Base-by-base conservation (phyloP, 768 basidiomycete genomes). In the Mycena polygramma region DNA sequence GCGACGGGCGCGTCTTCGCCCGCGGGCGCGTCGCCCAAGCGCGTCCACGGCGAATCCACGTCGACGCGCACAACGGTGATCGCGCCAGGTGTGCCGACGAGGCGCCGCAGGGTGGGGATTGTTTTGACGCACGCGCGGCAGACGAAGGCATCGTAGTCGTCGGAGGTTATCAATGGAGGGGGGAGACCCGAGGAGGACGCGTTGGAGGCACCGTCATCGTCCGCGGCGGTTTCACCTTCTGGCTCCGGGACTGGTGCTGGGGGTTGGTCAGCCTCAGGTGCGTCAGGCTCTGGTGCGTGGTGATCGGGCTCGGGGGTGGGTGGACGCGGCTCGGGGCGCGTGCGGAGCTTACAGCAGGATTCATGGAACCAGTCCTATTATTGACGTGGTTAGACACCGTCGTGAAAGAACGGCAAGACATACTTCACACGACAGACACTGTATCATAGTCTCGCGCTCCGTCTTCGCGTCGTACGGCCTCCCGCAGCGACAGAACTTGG, bases 291-390 rank as follows among this genome's bases (percentile, higher is more conserved):
- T 15, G 51, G 39, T 3, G 1, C 43, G 24, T 15, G 61, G 66
- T 72, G 71, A 11, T 45, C 54, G 9, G 73, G 71, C 61, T 75
- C 78, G 52, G 83, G 83, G 15, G 82, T 83, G 6, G 85, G 70
- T 57, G 81, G 85, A 66, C 88, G 84, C 11, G 86, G 85, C 8
- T 80, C 72, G 11, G 92, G 92, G 24, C 87, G 86, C 77, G 91
- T 88, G 69, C 93, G 88, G 51, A 96, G 85, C 79, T 94, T 92
- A 73, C 94, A 89, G 75, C 94, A 96, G 14, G 93, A 95, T 82
- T 96, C 94, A 74, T 96, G 94, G 79, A 91, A 96, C 94, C 94
- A 96, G 76, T 96, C 94, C 94, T 95, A 70, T 49, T 4, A 53
- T 17, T 46, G 30, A 30, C 2, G 30, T 6, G 30, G 30, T 30